These are phyloP conservation scores for Tricholoma hemisulphureum DNA, from an alignment of 768 basidiomycete genomes.

Conservation along the genomic window DNA sequence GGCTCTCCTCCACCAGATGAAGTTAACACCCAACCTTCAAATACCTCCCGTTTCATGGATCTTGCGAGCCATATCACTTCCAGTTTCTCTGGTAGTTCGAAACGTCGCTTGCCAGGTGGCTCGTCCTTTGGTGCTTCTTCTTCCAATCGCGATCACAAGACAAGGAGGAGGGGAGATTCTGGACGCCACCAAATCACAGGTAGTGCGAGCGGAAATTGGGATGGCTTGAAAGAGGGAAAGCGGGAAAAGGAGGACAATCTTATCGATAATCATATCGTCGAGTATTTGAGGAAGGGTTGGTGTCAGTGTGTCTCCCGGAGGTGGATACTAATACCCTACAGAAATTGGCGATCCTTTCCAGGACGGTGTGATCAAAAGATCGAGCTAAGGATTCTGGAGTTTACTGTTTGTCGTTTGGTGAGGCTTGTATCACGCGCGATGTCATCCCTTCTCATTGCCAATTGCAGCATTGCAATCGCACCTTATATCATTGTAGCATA, in stretches of 20 bases:
- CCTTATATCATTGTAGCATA: neutral
- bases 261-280: slow-evolving; percentile 48
- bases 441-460: neutral
- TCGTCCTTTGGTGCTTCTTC: slow-evolving; percentile 39
- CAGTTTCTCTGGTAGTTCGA: slow-evolving; percentile 36
- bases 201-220: slow-evolving; percentile 20
- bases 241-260: slow-evolving; percentile 54
- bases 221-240: slow-evolving; percentile 37
- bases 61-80: slow-evolving; percentile 36
- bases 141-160: slow-evolving; percentile 50
- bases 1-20: slow-evolving; percentile 46
- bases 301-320: neutral
- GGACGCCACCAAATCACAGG: slow-evolving; percentile 16
- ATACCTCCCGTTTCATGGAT: slow-evolving; percentile 24
- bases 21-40: slow-evolving; percentile 19
- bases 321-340: slow-evolving; percentile 17
- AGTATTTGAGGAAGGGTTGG: slow-evolving; percentile 55
- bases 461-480: neutral
- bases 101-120: slow-evolving; percentile 52
- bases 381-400: slow-evolving; percentile 1
- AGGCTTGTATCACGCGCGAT: neutral
- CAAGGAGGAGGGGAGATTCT: slow-evolving; percentile 47
- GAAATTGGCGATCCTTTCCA: slow-evolving; percentile 59
- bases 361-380: slow-evolving; percentile 31
- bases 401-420: neutral